phyloP scores from a whole-genome alignment of 495 filamentous ascomycete genomes.

The Aspergillus conjunctus region DNA sequence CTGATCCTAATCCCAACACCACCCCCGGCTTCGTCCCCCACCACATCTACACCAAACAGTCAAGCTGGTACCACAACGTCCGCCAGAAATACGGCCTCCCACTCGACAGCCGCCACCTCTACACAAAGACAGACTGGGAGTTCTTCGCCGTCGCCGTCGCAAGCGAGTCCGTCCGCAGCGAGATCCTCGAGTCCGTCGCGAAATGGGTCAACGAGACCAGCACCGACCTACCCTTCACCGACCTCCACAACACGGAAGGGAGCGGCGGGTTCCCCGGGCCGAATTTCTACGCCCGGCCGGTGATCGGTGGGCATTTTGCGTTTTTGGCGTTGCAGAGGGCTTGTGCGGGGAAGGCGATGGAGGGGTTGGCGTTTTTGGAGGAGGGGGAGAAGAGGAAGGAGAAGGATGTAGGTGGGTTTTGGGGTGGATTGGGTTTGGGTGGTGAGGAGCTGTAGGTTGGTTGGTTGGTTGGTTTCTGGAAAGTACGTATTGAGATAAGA shows the following conservation, averaged over 20 bases:
- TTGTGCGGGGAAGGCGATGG: constrained; percentile 69
- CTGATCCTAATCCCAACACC: constrained; percentile 12
- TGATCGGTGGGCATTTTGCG: constrained; percentile 86
- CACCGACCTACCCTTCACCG: constrained; percentile 77
- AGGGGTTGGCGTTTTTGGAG: constrained; percentile 66
- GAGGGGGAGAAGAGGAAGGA: constrained; percentile 19
- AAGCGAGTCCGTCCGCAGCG: constrained; percentile 60
- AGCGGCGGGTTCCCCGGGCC: constrained; percentile 67
- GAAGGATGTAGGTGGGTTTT: constrained; percentile 1
- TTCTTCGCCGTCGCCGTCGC: constrained; percentile 85
- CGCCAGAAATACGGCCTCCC: constrained; percentile 80
- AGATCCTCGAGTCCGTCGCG: constrained; percentile 77
- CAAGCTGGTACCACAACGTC: constrained; percentile 84
- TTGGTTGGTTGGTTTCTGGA: too few relatives aligned
- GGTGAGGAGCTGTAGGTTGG: not conserved
- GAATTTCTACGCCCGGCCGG: constrained; percentile 79
- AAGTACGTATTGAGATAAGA: not conserved
- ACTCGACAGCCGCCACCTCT: constrained; percentile 82
- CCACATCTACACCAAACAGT: constrained; percentile 79
- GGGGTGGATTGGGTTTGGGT: not conserved
- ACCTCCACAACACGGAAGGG: constrained; percentile 80
- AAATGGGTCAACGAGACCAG: constrained; percentile 84
- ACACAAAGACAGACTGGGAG: constrained; percentile 93
- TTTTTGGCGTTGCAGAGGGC: constrained; percentile 76
- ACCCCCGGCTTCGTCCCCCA: constrained; percentile 63